These are phyloP conservation scores for Exophiala viscosa DNA, from an alignment of 2,329 filamentous ascomycete genomes.

Conservation along the genomic window DNA sequence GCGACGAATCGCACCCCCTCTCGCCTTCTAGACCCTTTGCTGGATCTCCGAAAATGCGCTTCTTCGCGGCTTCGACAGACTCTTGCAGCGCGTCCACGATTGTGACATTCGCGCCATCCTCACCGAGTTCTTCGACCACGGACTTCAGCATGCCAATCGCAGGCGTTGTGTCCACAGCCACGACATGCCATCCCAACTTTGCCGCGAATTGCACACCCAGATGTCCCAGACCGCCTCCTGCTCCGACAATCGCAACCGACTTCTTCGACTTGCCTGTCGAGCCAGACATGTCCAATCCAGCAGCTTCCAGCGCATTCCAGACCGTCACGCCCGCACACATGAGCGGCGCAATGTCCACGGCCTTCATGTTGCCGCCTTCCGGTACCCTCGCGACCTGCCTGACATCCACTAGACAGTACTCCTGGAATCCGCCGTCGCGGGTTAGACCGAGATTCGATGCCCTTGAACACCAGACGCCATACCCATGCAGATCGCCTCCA, in stretches of 20 bases:
- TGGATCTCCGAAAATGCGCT: constrained; percentile 27
- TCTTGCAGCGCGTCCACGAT: constrained; percentile 41
- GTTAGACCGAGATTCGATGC: constrained; percentile 19
- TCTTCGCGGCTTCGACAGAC: constrained; percentile 32
- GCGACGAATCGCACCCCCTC: constrained; percentile 46
- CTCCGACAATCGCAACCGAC: constrained; percentile 38
- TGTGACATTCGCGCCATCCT: constrained; percentile 24
- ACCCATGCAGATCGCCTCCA: constrained; percentile 20
- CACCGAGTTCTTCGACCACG: constrained; percentile 24
- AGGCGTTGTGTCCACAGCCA: constrained; percentile 36
- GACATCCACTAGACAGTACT: constrained; percentile 29
- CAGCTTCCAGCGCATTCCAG: constrained; percentile 39
- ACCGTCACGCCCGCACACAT: constrained; percentile 46
- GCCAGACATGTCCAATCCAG: constrained; percentile 9
- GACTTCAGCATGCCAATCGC: constrained; percentile 28
- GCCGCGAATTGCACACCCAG: constrained; percentile 34
- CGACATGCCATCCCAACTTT: constrained; percentile 35
- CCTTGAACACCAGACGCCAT: constrained; percentile 22
- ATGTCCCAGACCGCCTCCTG: constrained; percentile 35
- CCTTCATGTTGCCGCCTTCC: constrained; percentile 29
- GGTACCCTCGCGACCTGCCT: constrained; percentile 30
- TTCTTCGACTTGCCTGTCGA: constrained; percentile 29
- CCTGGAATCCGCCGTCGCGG: constrained; percentile 28
- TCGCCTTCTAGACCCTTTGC: constrained; percentile 29
- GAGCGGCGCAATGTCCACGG: constrained; percentile 39